phyloP scores from a whole-genome alignment of 331 rosid species.

The Quercus phellos region DNA sequence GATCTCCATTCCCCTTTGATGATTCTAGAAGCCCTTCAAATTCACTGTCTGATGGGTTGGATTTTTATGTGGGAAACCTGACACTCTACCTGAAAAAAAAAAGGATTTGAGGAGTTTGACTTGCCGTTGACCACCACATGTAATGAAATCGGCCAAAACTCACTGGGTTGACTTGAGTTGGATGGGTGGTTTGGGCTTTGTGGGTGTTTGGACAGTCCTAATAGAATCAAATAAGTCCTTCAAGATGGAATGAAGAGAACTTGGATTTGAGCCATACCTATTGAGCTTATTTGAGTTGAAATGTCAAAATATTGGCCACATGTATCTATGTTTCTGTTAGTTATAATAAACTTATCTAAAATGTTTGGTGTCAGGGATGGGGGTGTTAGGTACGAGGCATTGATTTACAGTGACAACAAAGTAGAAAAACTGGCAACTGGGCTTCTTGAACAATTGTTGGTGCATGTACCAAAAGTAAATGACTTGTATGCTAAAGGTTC shows the following conservation, averaged over 20 bases:
- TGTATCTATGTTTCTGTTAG: slow-evolving; percentile 8
- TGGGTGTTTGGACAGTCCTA: too few species aligned
- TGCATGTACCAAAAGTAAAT: slow-evolving; percentile 56
- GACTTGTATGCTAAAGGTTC: slow-evolving; percentile 51
- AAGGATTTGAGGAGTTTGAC: too few species aligned
- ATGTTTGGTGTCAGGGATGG: slow-evolving; percentile 18
- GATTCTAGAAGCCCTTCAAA: too few species aligned
- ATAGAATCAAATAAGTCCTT: neutral
- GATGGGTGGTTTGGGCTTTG: too few species aligned
- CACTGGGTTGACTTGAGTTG: too few species aligned
- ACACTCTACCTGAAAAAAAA: too few species aligned
- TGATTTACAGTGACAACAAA: slow-evolving; percentile 43
- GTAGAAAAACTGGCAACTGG: slow-evolving; percentile 57
- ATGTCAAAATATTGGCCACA: neutral
- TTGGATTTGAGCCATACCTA: neutral
- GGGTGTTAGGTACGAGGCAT: slow-evolving; percentile 62
- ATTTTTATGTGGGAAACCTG: too few species aligned
- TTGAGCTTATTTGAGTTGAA: neutral
- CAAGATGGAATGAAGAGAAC: neutral
- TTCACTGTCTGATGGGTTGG: too few species aligned
- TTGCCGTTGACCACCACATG: too few species aligned
- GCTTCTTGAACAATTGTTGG: slow-evolving; percentile 56
- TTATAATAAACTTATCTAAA: slow-evolving; percentile 9
- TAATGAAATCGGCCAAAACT: too few species aligned
- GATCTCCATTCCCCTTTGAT: too few species aligned